Percentiles rank a stretch among this genome's conserved stretches.
Conservation (phyloP, 2,329 filamentous ascomycete species). For the Penicillium sp. region DNA sequence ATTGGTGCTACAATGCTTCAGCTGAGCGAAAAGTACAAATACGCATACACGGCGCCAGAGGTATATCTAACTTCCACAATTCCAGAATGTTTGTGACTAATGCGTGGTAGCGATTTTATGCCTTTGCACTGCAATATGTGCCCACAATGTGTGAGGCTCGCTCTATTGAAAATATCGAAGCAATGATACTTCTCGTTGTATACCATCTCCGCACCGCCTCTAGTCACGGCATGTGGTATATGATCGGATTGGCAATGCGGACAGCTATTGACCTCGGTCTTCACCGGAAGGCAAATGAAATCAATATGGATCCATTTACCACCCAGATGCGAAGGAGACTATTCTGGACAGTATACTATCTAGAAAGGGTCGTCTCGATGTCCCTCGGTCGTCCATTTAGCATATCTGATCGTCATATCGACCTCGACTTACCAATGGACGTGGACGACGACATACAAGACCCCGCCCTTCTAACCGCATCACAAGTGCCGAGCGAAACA, state of each 20-base stretch:
- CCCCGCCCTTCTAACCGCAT: slow-evolving; percentile 35
- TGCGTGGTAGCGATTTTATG: slow-evolving; percentile 51
- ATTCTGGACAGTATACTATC: slow-evolving; percentile 58
- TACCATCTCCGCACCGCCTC: slow-evolving; percentile 58
- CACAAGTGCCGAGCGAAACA: slow-evolving; percentile 33
- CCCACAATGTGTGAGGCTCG: slow-evolving; percentile 54
- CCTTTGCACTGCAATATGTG: slow-evolving; percentile 55
- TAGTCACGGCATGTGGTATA: slow-evolving; percentile 58
- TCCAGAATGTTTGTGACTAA: neutral
- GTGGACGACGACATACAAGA: slow-evolving; percentile 49
- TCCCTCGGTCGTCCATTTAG: slow-evolving; percentile 57
- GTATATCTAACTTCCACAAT: slow-evolving; percentile 28
- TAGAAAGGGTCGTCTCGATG: slow-evolving; percentile 56
- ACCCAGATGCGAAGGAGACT: slow-evolving; percentile 53
- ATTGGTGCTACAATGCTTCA: slow-evolving; percentile 56
- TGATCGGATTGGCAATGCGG: slow-evolving; percentile 59
- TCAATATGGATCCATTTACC: slow-evolving; percentile 45
- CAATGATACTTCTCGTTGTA: slow-evolving; percentile 56
- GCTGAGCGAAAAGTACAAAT: slow-evolving; percentile 52
- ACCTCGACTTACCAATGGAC: slow-evolving; percentile 53
- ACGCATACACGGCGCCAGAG: slow-evolving; percentile 49
- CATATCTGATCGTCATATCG: slow-evolving; percentile 57
- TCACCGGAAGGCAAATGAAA: slow-evolving; percentile 54
- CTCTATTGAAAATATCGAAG: slow-evolving; percentile 57
- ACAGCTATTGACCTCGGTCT: slow-evolving; percentile 58